Evolutionary conservation across 176 grass and related monocot species (phyloP).

Genomic region (Oryza rufipogon): DNA sequence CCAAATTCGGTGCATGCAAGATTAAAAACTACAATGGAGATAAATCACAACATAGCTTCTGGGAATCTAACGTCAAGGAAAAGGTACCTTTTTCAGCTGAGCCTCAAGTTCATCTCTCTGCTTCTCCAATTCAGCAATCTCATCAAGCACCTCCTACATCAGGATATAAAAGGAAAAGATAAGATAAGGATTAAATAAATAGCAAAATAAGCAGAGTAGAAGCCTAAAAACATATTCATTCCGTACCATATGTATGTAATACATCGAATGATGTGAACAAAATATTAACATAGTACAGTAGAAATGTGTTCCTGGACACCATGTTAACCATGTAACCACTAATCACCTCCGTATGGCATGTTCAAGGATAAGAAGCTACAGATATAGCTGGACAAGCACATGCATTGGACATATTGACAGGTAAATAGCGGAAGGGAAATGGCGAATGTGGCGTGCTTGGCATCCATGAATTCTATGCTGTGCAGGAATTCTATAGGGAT

Average conservation of each 20-base stretch:
- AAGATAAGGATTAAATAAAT: conserved; percentile 21
- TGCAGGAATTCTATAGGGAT: not conserved
- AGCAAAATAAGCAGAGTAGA: conserved; percentile 29
- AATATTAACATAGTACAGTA: not conserved
- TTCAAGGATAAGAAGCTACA: conserved; percentile 17
- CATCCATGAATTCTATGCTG: not conserved
- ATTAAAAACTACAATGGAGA: not conserved
- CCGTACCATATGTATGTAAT: not conserved
- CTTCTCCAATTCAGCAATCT: conserved; percentile 89
- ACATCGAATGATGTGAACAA: conserved; percentile 2
- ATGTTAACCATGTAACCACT: conserved; percentile 26
- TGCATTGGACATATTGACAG: conserved; percentile 3
- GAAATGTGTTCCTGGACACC: not conserved
- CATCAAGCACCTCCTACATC: conserved; percentile 70
- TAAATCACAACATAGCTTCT: conserved; percentile 20
- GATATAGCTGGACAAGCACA: not conserved
- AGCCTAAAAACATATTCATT: conserved; percentile 9
- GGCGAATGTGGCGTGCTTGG: not conserved
- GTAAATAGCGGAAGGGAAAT: not conserved
- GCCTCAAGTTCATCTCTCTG: conserved; percentile 86
- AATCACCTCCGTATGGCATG: conserved; percentile 27
- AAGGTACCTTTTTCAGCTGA: conserved; percentile 76
- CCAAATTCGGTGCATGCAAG: not conserved
- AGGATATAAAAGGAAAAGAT: conserved; percentile 29
- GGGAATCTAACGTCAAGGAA: conserved; percentile 9